Percentiles rank a stretch among this genome's conserved stretches.
These are phyloP conservation scores for Cyclospora cayetanensis DNA, from an alignment of 169 alveolate species.

Conservation along the genomic window DNA sequence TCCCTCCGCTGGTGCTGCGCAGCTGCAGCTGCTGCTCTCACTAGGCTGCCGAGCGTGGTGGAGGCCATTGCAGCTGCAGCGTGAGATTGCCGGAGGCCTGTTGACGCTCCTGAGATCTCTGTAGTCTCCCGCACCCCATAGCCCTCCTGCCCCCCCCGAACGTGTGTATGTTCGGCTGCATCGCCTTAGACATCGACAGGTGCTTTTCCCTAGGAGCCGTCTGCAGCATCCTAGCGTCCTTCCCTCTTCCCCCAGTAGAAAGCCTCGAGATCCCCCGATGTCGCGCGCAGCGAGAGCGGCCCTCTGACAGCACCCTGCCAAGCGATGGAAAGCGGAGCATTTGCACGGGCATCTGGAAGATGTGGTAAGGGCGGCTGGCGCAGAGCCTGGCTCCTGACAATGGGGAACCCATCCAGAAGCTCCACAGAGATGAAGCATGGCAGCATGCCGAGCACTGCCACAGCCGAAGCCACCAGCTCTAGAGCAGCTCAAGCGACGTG, in stretches of 20 bases:
- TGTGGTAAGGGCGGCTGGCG: neutral
- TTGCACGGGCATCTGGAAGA: neutral
- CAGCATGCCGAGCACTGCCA: neutral
- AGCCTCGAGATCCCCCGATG: neutral
- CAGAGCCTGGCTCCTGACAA: neutral
- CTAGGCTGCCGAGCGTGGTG: neutral
- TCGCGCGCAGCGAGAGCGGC: neutral
- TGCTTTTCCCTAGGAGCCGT: neutral
- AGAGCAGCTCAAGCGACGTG: neutral
- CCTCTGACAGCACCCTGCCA: neutral
- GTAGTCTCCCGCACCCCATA: neutral
- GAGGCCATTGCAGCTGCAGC: neutral
- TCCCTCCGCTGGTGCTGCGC: slow-evolving; percentile 47
- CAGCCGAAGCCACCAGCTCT: neutral
- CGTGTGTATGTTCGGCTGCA: slow-evolving; percentile 4
- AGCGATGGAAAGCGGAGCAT: neutral
- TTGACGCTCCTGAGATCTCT: neutral
- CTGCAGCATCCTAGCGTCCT: slow-evolving; percentile 37
- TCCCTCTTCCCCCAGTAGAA: neutral
- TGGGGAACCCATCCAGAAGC: slow-evolving; percentile 8
- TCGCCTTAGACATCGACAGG: neutral
- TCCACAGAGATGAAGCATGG: neutral
- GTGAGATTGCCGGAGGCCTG: neutral
- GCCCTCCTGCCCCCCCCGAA: neutral
- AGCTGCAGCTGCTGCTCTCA: slow-evolving; percentile 8